A percentile compares a stretch with the other conserved stretches of the same genome.
These are phyloP conservation scores for Daldinia decipiens DNA, from an alignment of 495 filamentous ascomycete genomes.

Conservation along the genomic window DNA sequence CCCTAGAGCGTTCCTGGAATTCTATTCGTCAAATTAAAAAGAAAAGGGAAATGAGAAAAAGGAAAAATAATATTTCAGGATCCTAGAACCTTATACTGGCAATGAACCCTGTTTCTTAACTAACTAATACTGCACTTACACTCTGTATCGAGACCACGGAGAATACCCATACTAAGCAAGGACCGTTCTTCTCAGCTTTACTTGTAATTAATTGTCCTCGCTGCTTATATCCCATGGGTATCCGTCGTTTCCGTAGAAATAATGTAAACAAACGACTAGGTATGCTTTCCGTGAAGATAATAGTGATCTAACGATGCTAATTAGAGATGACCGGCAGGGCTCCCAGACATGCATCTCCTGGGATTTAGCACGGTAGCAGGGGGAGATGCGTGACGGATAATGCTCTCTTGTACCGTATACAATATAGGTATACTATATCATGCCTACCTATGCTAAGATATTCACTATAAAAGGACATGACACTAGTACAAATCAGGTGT, in stretches of 20 bases:
- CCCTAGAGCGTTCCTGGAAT: slow-evolving; percentile 22
- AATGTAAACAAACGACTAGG: slow-evolving; percentile 3
- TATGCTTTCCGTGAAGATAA: slow-evolving; percentile 4
- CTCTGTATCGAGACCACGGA: slow-evolving; percentile 2
- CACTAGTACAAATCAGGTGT: slow-evolving; percentile 13
- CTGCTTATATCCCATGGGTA: neutral
- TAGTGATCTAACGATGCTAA: slow-evolving; percentile 26
- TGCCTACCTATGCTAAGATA: neutral
- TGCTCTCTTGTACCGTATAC: neutral
- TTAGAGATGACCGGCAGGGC: slow-evolving; percentile 13
- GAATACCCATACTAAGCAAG: neutral
- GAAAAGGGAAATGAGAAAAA: slow-evolving; percentile 24
- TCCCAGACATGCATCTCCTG: slow-evolving; percentile 30
- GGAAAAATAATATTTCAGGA: slow-evolving; percentile 1
- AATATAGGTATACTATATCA: neutral
- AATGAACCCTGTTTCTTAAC: neutral
- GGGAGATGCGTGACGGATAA: neutral
- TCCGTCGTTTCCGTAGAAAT: neutral
- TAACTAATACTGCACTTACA: neutral
- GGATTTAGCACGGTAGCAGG: slow-evolving; percentile 25
- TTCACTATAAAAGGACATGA: slow-evolving; percentile 7
- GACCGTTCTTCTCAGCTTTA: neutral
- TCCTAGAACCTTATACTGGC: slow-evolving; percentile 5
- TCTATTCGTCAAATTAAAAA: slow-evolving; percentile 8
- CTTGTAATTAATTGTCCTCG: neutral